Evolutionary conservation across 768 basidiomycete genomes (phyloP), one percentile per base, ranked within the genome.

Genomic region (Mycena kentingensis): DNA sequence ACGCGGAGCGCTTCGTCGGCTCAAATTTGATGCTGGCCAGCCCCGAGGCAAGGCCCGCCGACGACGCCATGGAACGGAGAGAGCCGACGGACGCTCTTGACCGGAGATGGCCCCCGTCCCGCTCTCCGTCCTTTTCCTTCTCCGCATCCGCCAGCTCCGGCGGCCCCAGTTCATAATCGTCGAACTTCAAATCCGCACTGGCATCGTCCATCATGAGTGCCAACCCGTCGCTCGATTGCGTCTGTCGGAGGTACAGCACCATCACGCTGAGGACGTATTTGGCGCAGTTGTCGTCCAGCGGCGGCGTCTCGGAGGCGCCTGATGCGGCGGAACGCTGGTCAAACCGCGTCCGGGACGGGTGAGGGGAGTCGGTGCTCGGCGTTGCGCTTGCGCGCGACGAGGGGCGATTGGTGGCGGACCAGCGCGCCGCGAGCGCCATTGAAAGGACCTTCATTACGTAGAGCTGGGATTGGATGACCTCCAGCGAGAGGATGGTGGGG

Each of bases 391-490:
- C 62, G 16, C 75, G 75, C 18, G 80, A 80, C 26, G 64, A 65
- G 6, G 78, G 67, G 13, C 76, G 70, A 5, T 74, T 65, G 44
- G 74, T 71, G n/a, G 73, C 68, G 29, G 72, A 76, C 88, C 88
- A 93, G 27, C 89, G 83, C 15, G 88, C 84, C 4, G 88, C 82
- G 79, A 95, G 83, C 41, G 85, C 82, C 37, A 87, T 76, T 0
- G 87, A 79, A 12, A 96, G 69, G 21, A 94, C 84, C 70, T 94
- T 92, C 62, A 94, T 77, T 32, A 95, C 71, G 60, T 90, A 91
- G 2, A 95, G 75, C 65, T 94, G 90, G 0, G 93, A 94, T 64
- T 95, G 92, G 4, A 93, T 77, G 36, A 87, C 80, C 50, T 92
- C 87, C 16, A 90, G 74, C 3, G 84, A 74, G 51, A 80, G 71